Base-by-base conservation (phyloP, 306 rosid genomes). In the Quercus dentata region DNA sequence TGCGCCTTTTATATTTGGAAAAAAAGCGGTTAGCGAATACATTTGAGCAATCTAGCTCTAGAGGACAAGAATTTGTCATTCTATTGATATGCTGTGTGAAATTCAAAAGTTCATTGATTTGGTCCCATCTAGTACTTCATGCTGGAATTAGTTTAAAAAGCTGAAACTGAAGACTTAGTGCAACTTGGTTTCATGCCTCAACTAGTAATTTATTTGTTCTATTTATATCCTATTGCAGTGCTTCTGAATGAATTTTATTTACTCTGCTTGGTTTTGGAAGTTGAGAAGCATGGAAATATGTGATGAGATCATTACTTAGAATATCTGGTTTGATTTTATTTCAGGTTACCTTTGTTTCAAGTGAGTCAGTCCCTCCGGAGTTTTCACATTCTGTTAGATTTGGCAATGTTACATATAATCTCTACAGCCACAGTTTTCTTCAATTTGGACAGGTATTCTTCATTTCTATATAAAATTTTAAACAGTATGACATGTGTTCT, bases 361-460 rank as follows among this genome's bases (percentile, higher is more conserved):
- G 82, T 74, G 99, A 96, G 84, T 82, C 86, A 0, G 30, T 89
- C 49, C 93, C 88, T 44, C 86, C 92, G 3, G 85, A 88, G 85
- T 91, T 90, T 83, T 86, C 88, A 1, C 94, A 79, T 44, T 75
- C 85, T 46, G 84, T 96, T 75, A 84, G 81, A 82, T 81, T 90
- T 86, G 92, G 96, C 74, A 96, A 91, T 81, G 61, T 79, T 67
- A 87, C 97, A 14, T 96, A 93, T 82, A 91, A 81, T 88, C 91
- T 96, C 63, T 96, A 96, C 87, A 90, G 98, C 79, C 96, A 93
- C 90, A 96, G 99, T 92, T 89, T 93, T 84, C 97, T 96, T 80
- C 98, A 96, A 83, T 87, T 82, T 74, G 99, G 99, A 82, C 97
- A 88, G 99, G 99, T 95, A 74, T 77, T 78, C 55, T 74, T 75